Base-by-base conservation (phyloP, 495 filamentous ascomycete genomes). In the Hypoxylon fragiforme region DNA sequence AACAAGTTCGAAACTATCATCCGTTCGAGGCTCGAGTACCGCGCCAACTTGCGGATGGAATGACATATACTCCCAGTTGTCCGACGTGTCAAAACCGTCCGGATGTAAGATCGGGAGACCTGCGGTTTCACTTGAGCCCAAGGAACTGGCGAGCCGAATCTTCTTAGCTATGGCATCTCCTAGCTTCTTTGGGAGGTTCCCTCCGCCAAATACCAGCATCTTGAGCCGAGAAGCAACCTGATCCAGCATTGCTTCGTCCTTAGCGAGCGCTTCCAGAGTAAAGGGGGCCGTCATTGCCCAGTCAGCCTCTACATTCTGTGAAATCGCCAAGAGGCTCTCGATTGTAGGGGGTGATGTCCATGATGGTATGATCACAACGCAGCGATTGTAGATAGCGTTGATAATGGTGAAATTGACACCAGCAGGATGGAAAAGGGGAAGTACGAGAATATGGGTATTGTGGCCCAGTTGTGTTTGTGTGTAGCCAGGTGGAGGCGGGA, bases 281-380 rank as follows among this genome's bases (percentile, higher is more conserved):
- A 28, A 28, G 9, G 24, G 24, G 9, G 24, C 24, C 24, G 24
- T 28, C 9, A 28, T 28, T 28, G 24, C 24, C 38, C 37, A 14
- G 52, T 44, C 20, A 16, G 37, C 2, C 63, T 69, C 13, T 66
- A 38, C 39, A 70, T 70, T 14, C 3, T 12, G 31, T 35, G 31
- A 35, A 35, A 35, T 35, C 3, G 31, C 31, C 12, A 35, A 13
- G 12, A 35, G 31, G 31, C 31, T 35, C 31, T 35, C 31, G 31
- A 12, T 35, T 6, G 31, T 7, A 35, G 31, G 31, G n/a, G 31
- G 31, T 12, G 31, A 9, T 35, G 12, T 6, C 31, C 31, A 35
- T 35, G 31, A 35, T 13, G 31, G 31, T 35, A 35, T 35, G 31
- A 35, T 13, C n/a, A 35, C 31, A 35, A 35, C 31, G n/a, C 31